A percentile compares a stretch with the other conserved stretches of the same genome.
phyloP scores from a whole-genome alignment of 768 basidiomycete genomes.

The Kwoniella sp. region DNA sequence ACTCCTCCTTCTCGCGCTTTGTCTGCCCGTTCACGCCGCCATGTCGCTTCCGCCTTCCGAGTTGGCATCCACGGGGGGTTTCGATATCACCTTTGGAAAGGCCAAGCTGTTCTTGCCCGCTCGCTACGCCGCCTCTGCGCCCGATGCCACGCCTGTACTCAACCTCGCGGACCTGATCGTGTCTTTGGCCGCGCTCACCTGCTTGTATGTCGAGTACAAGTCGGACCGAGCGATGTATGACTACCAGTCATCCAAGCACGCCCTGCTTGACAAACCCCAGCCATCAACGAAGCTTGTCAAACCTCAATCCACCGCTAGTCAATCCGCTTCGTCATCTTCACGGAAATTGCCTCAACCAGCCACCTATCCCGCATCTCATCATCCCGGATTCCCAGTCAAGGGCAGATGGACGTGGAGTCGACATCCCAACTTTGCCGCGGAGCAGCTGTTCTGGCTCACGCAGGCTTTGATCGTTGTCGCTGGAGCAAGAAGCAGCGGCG shows the following conservation, averaged over 20 bases:
- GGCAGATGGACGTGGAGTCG: slow-evolving; percentile 83
- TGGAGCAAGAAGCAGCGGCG: slow-evolving; percentile 30
- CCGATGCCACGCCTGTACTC: slow-evolving; percentile 56
- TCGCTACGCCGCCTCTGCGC: slow-evolving; percentile 31
- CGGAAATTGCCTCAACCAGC: slow-evolving; percentile 43
- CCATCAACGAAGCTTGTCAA: slow-evolving; percentile 4
- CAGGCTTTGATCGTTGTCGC: slow-evolving; percentile 44
- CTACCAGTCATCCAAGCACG: slow-evolving; percentile 68
- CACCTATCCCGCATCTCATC: slow-evolving; percentile 29
- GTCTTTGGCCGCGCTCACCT: slow-evolving; percentile 58
- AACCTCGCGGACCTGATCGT: slow-evolving; percentile 64
- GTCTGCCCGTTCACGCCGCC: slow-evolving; percentile 47
- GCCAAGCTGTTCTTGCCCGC: slow-evolving; percentile 20
- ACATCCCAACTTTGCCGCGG: slow-evolving; percentile 90
- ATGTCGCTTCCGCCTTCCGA: slow-evolving; percentile 45
- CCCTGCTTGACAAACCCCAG: slow-evolving; percentile 53
- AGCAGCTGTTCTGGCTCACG: slow-evolving; percentile 66
- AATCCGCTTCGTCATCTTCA: slow-evolving; percentile 59
- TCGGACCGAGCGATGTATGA: slow-evolving; percentile 90
- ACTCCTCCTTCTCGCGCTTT: slow-evolving; percentile 66
- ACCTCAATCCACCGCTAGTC: slow-evolving; percentile 57
- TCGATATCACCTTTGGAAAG: slow-evolving; percentile 15
- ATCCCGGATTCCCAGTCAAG: slow-evolving; percentile 75
- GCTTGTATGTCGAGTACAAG: slow-evolving; percentile 68
- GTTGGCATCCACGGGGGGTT: slow-evolving; percentile 9